Evolutionary conservation across 1,284 basidiomycete genomes (phyloP).

Genomic region (Ustilago loliicola): DNA sequence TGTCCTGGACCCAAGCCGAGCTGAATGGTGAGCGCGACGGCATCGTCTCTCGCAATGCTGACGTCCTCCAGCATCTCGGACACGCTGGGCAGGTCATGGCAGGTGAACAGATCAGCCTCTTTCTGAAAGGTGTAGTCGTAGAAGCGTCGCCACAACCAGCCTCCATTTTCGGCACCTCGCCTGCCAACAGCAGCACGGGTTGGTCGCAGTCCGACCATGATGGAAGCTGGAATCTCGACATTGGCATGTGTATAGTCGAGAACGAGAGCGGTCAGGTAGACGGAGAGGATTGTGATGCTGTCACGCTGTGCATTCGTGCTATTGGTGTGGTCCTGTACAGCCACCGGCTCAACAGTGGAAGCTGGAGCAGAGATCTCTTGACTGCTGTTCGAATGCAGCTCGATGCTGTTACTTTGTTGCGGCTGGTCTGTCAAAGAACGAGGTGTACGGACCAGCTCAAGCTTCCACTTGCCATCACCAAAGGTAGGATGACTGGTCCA

Average conservation of each 20-base stretch:
- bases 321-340: neutral
- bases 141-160: constrained; percentile 55
- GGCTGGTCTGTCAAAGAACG: constrained; percentile 11
- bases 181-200: constrained; percentile 20
- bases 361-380: neutral
- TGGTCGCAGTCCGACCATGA: constrained; percentile 60
- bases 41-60: constrained; percentile 46
- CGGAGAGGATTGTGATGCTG: constrained; percentile 54
- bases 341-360: constrained; percentile 6
- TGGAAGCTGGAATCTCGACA: constrained; percentile 51
- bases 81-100: constrained; percentile 57
- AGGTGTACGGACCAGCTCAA: constrained; percentile 62
- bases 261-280: constrained; percentile 58
- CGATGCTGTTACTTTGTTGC: neutral
- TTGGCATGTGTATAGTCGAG: constrained; percentile 54
- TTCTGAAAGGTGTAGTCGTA: constrained; percentile 51
- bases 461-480: constrained; percentile 67
- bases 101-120: constrained; percentile 59
- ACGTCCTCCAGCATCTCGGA: constrained; percentile 49
- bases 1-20: constrained; percentile 57
- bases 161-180: constrained; percentile 26
- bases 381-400: neutral
- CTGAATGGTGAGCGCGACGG: constrained; percentile 62
- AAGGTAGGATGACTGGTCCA: constrained; percentile 67
- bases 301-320: constrained; percentile 4